A percentile compares a stretch with the other conserved stretches of the same genome.
These are phyloP conservation scores for Bothriochloa decipiens DNA, from an alignment of 176 grass and related monocot genomes.

Conservation along the genomic window DNA sequence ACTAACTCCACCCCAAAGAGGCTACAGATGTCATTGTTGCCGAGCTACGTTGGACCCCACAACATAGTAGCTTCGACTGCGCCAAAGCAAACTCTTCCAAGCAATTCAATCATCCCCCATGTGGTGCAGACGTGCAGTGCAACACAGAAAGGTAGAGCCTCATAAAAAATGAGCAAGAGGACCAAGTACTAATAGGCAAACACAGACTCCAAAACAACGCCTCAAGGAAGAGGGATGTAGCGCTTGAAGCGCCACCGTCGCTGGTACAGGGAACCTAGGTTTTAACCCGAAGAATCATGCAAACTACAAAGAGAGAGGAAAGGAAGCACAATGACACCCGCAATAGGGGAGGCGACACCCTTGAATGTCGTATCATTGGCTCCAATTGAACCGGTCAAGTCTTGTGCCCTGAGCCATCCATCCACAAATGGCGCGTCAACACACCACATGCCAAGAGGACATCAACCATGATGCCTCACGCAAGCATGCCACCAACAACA, in stretches of 20 bases:
- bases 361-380: background rate
- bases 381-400: background rate
- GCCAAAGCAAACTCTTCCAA: background rate
- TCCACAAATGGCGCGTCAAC: accelerated
- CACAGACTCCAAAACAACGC: accelerated
- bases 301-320: background rate
- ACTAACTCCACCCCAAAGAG: background rate
- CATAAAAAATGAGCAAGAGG: no score
- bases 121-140: no score
- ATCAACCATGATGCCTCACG: background rate
- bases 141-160: no score
- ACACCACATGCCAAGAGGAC: background rate
- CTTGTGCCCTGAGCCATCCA: background rate
- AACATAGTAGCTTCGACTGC: no score
- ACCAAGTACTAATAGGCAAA: background rate
- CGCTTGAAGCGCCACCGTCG: background rate
- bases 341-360: background rate
- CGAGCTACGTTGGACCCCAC: no score
- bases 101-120: no score
- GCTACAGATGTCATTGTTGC: background rate
- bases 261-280: background rate
- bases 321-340: background rate
- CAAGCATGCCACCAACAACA: background rate
- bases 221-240: background rate
- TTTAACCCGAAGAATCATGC: background rate